Percentiles rank a stretch among this genome's conserved stretches.
Conservation (phyloP, 768 basidiomycete species). For the Porphyrellus cyaneotinctus region DNA sequence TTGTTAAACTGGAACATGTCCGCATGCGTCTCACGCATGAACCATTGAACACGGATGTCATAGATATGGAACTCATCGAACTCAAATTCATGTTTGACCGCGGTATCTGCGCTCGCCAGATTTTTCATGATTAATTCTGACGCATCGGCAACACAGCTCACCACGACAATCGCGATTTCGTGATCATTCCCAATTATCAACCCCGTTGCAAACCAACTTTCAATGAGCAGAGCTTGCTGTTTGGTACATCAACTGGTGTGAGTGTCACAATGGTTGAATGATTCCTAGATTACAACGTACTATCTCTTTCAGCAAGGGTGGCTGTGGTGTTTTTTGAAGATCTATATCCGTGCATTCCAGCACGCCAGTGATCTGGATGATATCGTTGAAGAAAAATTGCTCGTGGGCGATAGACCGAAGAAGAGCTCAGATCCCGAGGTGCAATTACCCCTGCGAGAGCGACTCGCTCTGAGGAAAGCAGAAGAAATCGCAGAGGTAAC, state of each 20-base stretch:
- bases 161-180: slow-evolving; percentile 84
- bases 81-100: slow-evolving; percentile 80
- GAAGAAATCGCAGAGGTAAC: slow-evolving; percentile 55
- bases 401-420: slow-evolving; percentile 78
- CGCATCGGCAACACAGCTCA: slow-evolving; percentile 45
- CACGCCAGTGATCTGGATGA: slow-evolving; percentile 79
- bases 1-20: slow-evolving; percentile 78
- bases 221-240: slow-evolving; percentile 64
- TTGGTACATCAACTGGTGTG: slow-evolving; percentile 62
- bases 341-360: slow-evolving; percentile 75
- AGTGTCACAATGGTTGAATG: slow-evolving; percentile 22
- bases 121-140: slow-evolving; percentile 5
- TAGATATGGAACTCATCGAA: slow-evolving; percentile 82
- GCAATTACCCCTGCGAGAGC: slow-evolving; percentile 52
- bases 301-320: slow-evolving; percentile 53
- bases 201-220: slow-evolving; percentile 49
- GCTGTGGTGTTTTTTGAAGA: slow-evolving; percentile 66
- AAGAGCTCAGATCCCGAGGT: slow-evolving; percentile 49
- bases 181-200: slow-evolving; percentile 76
- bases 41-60: slow-evolving; percentile 59
- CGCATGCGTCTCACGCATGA: slow-evolving; percentile 82
- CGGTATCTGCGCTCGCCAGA: slow-evolving; percentile 37
- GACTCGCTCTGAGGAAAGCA: slow-evolving; percentile 46
- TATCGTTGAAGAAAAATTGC: slow-evolving; percentile 73
- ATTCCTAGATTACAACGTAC: neutral